Percentiles rank a stretch among this genome's conserved stretches.
Conservation (phyloP, 495 filamentous ascomycete genomes). For the Aspergillus baeticus region DNA sequence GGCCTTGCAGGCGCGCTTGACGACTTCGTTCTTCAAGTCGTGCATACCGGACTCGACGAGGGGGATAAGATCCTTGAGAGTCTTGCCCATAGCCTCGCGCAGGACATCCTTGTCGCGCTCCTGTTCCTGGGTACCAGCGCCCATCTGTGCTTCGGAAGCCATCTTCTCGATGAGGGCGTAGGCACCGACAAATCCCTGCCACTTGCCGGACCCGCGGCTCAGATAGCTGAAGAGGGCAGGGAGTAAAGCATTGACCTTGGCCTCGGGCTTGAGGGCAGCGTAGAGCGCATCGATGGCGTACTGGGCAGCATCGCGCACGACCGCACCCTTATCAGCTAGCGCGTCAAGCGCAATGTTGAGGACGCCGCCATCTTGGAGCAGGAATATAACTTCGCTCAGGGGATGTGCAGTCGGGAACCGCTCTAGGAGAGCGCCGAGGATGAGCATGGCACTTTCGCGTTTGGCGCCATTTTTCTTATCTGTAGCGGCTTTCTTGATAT, state of each 20-base stretch:
- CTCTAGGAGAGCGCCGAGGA: conserved; percentile 91
- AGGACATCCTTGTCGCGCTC: conserved; percentile 83
- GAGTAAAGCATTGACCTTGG: conserved; percentile 74
- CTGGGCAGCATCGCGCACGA: conserved; percentile 87
- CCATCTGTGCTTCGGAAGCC: conserved; percentile 89
- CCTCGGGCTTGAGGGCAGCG: conserved; percentile 72
- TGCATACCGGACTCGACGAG: conserved; percentile 93
- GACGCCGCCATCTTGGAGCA: conserved; percentile 75
- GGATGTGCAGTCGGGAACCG: conserved; percentile 75
- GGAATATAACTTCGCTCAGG: conserved; percentile 75
- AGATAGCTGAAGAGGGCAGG: conserved; percentile 73
- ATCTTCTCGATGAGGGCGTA: conserved; percentile 80
- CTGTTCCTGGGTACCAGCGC: conserved; percentile 73
- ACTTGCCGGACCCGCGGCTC: conserved; percentile 79
- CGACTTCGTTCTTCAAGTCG: conserved; percentile 87
- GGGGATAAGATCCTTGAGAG: conserved; percentile 86
- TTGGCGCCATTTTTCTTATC: conserved; percentile 91
- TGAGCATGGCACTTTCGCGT: conserved; percentile 92
- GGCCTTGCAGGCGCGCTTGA: conserved; percentile 83
- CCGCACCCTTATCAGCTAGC: conserved; percentile 83
- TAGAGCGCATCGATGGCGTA: conserved; percentile 94
- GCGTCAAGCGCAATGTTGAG: conserved; percentile 75
- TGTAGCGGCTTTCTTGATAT: conserved; percentile 78
- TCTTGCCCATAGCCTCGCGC: conserved; percentile 87
- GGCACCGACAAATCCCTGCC: conserved; percentile 91